phyloP scores from a whole-genome alignment of 805 yeast species.

The Deakozyma indianensis region DNA sequence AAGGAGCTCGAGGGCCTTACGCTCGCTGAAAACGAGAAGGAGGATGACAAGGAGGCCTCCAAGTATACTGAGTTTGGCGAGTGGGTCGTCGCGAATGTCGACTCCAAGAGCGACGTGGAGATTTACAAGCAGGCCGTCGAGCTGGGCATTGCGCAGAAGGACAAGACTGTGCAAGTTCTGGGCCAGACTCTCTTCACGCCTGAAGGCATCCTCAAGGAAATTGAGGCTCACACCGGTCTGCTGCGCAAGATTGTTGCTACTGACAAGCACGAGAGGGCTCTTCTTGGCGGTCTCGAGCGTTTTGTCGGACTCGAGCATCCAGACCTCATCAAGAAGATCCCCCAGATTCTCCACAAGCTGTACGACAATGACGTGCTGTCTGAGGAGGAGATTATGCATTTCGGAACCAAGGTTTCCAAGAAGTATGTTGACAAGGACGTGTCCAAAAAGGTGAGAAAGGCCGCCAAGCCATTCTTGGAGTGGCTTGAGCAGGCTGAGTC shows the following conservation, averaged over 20 bases:
- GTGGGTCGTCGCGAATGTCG: constrained; percentile 60
- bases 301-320: constrained; percentile 73
- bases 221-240: constrained; percentile 68
- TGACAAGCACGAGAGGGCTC: constrained; percentile 56
- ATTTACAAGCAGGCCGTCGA: constrained; percentile 82
- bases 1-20: constrained; percentile 53
- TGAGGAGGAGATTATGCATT: constrained; percentile 65
- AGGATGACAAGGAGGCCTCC: constrained; percentile 29
- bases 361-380: constrained; percentile 75
- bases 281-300: constrained; percentile 93
- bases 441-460: constrained; percentile 86
- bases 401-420: constrained; percentile 88
- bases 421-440: constrained; percentile 86
- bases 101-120: constrained; percentile 73
- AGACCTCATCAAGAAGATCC: constrained; percentile 52
- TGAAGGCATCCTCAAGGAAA: constrained; percentile 57
- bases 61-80: constrained; percentile 71
- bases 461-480: constrained; percentile 87
- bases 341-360: constrained; percentile 66
- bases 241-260: constrained; percentile 60
- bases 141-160: constrained; percentile 53
- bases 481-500: constrained; percentile 94
- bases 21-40: constrained; percentile 21
- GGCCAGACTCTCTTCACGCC: constrained; percentile 74
- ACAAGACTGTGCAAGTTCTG: constrained; percentile 75